Evolutionary conservation across 2,329 filamentous ascomycete species (phyloP).

Genomic region (Torrubiella hemipterigena): DNA sequence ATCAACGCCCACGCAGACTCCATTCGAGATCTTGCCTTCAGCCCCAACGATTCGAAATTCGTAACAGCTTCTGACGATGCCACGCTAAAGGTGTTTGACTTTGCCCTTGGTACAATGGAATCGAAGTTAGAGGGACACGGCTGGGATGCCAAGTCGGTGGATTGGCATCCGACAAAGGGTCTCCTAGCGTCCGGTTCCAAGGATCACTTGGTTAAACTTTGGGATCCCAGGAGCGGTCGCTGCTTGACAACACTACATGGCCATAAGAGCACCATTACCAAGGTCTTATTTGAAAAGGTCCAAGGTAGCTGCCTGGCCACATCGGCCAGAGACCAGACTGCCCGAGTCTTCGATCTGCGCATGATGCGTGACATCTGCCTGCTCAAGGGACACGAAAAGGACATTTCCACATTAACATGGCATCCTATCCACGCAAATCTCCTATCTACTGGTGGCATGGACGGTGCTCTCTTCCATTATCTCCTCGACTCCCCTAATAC

Average conservation of each 20-base stretch:
- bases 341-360: constrained; percentile 84
- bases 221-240: constrained; percentile 86
- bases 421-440: constrained; percentile 86
- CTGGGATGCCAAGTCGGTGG: constrained; percentile 94
- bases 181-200: constrained; percentile 93
- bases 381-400: constrained; percentile 89
- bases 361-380: constrained; percentile 98
- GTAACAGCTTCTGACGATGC: constrained; percentile 93
- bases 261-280: constrained; percentile 94
- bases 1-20: constrained; percentile 85
- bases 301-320: constrained; percentile 80
- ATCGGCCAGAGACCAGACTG: constrained; percentile 84
- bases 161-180: constrained; percentile 95
- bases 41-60: constrained; percentile 89
- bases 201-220: constrained; percentile 93
- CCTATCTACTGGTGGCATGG: constrained; percentile 79
- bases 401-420: constrained; percentile 85
- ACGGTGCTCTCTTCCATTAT: constrained; percentile 86
- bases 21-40: constrained; percentile 83
- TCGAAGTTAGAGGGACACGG: constrained; percentile 82
- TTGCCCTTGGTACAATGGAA: constrained; percentile 75
- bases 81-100: constrained; percentile 90
- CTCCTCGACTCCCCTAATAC: constrained; percentile 91
- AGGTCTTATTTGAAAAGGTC: constrained; percentile 78
- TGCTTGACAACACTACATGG: constrained; percentile 90